These are phyloP conservation scores for Artemisia argyi DNA, from an alignment of 129 eudicot genomes.

Conservation along the genomic window DNA sequence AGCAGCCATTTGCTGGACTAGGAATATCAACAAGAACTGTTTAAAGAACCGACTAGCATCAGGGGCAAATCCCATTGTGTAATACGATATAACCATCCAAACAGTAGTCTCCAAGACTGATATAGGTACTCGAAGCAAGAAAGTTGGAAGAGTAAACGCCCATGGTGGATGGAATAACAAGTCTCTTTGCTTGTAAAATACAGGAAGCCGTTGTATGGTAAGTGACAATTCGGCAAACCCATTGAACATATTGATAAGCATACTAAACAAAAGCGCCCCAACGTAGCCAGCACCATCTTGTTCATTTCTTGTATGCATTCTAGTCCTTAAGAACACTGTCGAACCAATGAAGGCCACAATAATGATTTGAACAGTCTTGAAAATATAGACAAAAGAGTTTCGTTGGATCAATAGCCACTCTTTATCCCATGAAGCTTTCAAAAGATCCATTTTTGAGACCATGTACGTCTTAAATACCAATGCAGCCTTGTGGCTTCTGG, in stretches of 20 bases:
- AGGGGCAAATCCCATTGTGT: constrained; percentile 58
- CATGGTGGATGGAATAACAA: constrained; percentile 73
- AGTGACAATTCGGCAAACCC: constrained; percentile 67
- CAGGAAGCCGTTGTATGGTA: constrained; percentile 63
- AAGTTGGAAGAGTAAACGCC: constrained; percentile 63
- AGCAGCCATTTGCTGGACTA: constrained; percentile 76
- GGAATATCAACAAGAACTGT: constrained; percentile 57
- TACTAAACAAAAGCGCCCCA: constrained; percentile 57
- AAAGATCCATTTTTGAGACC: constrained; percentile 53
- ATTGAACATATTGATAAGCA: constrained; percentile 63
- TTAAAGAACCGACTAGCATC: constrained; percentile 74
- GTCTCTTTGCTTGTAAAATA: constrained; percentile 77
- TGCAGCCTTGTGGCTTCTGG: constrained; percentile 62
- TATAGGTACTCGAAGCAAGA: constrained; percentile 55
- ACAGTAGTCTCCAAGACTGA: constrained; percentile 55
- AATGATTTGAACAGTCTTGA: constrained; percentile 60
- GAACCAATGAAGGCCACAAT: constrained; percentile 52
- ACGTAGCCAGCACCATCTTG: constrained; percentile 53
- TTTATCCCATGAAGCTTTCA: constrained; percentile 66
- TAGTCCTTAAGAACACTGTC: constrained; percentile 52
- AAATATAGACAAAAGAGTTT: constrained; percentile 59
- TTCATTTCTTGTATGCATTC: constrained; percentile 42
- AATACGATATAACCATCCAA: constrained; percentile 54
- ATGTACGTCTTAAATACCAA: constrained; percentile 58
- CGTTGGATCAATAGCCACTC: constrained; percentile 70